Percentiles rank a stretch among this genome's conserved stretches.
Evolutionary conservation across 345 rosid species (phyloP).

Genomic region (Murraya koenigii): DNA sequence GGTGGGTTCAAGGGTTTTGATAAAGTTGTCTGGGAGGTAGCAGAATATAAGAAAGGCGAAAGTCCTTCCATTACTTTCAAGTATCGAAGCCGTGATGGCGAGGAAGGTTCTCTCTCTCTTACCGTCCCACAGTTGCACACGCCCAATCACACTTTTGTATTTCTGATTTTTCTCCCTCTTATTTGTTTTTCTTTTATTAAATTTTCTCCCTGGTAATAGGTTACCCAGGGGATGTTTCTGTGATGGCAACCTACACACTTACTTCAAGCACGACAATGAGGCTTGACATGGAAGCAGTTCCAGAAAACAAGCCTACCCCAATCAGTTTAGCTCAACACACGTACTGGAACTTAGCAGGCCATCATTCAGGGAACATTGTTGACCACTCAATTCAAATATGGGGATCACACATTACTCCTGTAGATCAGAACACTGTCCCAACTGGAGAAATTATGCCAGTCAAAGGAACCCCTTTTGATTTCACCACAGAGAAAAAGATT

Average conservation of each 20-base stretch:
- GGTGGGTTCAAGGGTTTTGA: constrained; percentile 92
- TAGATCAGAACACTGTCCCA: constrained; percentile 73
- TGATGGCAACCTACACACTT: constrained; percentile 72
- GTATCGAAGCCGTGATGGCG: constrained; percentile 71
- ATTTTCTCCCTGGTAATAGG: constrained; percentile 36
- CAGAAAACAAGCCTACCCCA: constrained; percentile 73
- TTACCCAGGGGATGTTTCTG: constrained; percentile 78
- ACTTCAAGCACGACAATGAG: constrained; percentile 67
- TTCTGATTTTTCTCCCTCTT: neutral
- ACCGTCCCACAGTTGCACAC: neutral
- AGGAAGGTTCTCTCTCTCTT: constrained; percentile 54
- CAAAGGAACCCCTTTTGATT: constrained; percentile 83
- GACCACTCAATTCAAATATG: constrained; percentile 71
- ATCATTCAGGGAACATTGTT: constrained; percentile 67
- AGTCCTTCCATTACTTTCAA: constrained; percentile 72
- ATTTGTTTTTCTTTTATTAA: no score
- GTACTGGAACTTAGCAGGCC: constrained; percentile 94
- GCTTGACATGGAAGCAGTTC: constrained; percentile 90
- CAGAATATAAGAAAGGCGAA: constrained; percentile 54
- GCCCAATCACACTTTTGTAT: neutral
- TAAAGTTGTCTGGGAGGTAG: constrained; percentile 76
- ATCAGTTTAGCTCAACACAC: constrained; percentile 91
- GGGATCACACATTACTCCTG: constrained; percentile 82
- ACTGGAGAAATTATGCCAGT: constrained; percentile 77
- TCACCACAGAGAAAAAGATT: constrained; percentile 67